Percentiles rank a stretch among this genome's conserved stretches.
phyloP scores from a whole-genome alignment of 2,329 filamentous ascomycete genomes.

The Penicillium palitans region DNA sequence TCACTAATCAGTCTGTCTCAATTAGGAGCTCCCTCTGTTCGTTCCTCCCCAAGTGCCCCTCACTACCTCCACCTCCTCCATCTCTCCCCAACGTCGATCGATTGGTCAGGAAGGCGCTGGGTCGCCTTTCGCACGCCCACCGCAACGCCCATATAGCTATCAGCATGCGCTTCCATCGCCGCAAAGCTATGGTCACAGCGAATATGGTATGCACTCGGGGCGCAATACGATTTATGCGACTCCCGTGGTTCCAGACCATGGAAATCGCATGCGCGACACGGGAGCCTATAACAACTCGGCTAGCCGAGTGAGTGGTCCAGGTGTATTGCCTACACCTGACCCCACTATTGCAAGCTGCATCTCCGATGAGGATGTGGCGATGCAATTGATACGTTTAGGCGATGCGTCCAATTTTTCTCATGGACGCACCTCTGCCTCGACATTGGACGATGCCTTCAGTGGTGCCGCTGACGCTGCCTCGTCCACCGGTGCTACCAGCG shows the following conservation, averaged over 20 bases:
- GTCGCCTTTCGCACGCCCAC: constrained; percentile 72
- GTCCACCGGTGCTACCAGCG: constrained; percentile 80
- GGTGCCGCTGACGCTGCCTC: constrained; percentile 82
- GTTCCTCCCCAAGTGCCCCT: constrained; percentile 91
- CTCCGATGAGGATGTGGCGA: constrained; percentile 95
- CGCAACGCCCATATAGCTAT: constrained; percentile 78
- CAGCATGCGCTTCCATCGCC: constrained; percentile 79
- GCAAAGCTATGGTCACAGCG: constrained; percentile 67
- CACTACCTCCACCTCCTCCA: constrained; percentile 93
- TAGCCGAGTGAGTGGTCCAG: constrained; percentile 45
- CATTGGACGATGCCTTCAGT: constrained; percentile 89
- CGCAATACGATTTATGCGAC: constrained; percentile 59
- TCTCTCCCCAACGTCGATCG: constrained; percentile 85
- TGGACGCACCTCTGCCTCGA: constrained; percentile 88
- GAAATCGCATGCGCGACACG: constrained; percentile 65
- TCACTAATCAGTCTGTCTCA: constrained; percentile 20
- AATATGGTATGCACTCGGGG: constrained; percentile 39
- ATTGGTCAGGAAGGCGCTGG: constrained; percentile 65
- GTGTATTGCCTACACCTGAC: constrained; percentile 86
- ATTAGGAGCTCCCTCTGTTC: constrained; percentile 90
- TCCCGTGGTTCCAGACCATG: constrained; percentile 56
- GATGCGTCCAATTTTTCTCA: constrained; percentile 93
- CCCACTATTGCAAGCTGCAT: constrained; percentile 97
- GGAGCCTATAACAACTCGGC: constrained; percentile 44
- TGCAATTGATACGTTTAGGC: constrained; percentile 93